phyloP scores from a whole-genome alignment of 257 asterid genomes.

The Fraxinus americana region DNA sequence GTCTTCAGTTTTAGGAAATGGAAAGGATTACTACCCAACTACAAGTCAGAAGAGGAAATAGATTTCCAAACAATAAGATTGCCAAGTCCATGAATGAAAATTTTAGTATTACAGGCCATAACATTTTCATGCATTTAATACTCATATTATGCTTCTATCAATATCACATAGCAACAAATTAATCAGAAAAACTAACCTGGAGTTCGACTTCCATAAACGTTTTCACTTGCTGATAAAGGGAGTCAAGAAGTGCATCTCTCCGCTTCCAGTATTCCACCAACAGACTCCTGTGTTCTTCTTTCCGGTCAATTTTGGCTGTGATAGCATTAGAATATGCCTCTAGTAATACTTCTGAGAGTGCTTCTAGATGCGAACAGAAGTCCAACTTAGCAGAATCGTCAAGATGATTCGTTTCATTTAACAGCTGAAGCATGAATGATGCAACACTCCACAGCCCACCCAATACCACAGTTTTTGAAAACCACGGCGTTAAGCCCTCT shows the following conservation, averaged over 20 bases:
- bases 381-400: constrained; percentile 57
- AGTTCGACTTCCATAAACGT: constrained; percentile 45
- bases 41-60: not conserved
- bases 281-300: constrained; percentile 69
- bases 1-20: not conserved
- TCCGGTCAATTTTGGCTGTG: constrained; percentile 75
- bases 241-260: constrained; percentile 79
- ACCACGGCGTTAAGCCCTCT: constrained; percentile 93
- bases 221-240: constrained; percentile 76
- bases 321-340: constrained; percentile 84
- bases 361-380: constrained; percentile 65
- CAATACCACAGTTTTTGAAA: constrained; percentile 66
- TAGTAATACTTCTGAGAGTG: constrained; percentile 73
- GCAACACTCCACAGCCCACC: constrained; percentile 83
- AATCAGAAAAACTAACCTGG: constrained; percentile 48
- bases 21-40: not conserved
- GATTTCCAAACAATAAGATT: not conserved
- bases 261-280: constrained; percentile 73
- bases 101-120: constrained; percentile 12
- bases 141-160: not conserved
- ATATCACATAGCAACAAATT: not conserved
- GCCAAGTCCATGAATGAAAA: not conserved
- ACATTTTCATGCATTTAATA: constrained; percentile 24
- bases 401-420: constrained; percentile 53
- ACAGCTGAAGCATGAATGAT: constrained; percentile 74